phyloP scores from a whole-genome alignment of 1,284 basidiomycete genomes.

The Ceratobasidium papillatum region DNA sequence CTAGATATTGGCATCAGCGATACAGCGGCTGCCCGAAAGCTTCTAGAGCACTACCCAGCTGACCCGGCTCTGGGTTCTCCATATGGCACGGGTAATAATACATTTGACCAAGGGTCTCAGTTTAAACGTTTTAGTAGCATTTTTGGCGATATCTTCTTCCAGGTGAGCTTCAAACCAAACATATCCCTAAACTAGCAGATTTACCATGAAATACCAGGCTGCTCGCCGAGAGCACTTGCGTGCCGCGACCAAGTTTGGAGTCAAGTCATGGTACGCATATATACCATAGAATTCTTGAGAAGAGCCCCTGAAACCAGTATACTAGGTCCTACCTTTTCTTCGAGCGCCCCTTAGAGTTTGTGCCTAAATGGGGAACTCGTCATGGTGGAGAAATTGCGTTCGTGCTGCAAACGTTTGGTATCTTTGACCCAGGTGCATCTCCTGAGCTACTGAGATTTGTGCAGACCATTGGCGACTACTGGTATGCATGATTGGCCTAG shows the following conservation, averaged over 20 bases:
- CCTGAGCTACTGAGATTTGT: background rate
- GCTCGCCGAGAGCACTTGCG: slow-evolving; percentile 11
- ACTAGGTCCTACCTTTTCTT: slow-evolving; percentile 18
- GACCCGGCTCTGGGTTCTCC: slow-evolving; percentile 30
- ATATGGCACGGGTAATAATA: slow-evolving; percentile 23
- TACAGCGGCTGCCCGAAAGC: background rate
- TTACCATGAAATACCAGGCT: background rate
- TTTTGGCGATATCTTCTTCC: slow-evolving; percentile 18
- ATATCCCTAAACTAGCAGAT: background rate
- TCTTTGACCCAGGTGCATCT: background rate
- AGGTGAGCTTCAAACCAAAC: background rate
- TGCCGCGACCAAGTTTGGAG: slow-evolving; percentile 20
- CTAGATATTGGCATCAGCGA: background rate
- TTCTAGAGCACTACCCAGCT: slow-evolving; percentile 30
- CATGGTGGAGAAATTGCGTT: slow-evolving; percentile 17
- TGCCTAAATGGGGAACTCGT: background rate
- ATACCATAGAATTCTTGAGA: background rate
- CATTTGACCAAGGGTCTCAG: slow-evolving; percentile 24
- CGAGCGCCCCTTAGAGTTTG: background rate
- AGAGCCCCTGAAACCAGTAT: background rate
- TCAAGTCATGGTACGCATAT: slow-evolving; percentile 13
- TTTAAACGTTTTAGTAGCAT: slow-evolving; percentile 34
- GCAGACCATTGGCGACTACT: slow-evolving; percentile 14
- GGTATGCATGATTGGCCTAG: background rate
- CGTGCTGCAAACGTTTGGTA: background rate